Percentiles rank a stretch among this genome's conserved stretches.
phyloP scores from a whole-genome alignment of 2,329 filamentous ascomycete species.

The Alternaria postmessia region DNA sequence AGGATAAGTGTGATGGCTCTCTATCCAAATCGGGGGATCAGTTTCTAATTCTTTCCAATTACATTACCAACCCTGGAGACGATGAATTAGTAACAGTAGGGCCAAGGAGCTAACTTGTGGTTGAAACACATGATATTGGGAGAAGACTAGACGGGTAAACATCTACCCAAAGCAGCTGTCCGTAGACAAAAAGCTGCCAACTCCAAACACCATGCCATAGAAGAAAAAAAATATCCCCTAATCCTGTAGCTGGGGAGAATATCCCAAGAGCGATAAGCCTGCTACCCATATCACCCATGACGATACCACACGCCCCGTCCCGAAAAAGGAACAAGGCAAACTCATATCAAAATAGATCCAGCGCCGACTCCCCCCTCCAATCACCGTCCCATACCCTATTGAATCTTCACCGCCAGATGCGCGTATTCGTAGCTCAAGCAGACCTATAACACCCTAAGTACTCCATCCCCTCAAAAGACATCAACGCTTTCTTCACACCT shows the following conservation, averaged over 20 bases:
- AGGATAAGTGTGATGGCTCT: too few relatives aligned
- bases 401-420: too few relatives aligned
- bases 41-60: too few relatives aligned
- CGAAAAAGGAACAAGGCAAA: too few relatives aligned
- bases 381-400: too few relatives aligned
- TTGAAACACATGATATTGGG: background rate
- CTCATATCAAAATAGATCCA: too few relatives aligned
- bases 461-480: conserved; percentile 42
- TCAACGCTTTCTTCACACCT: too few relatives aligned
- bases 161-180: conserved; percentile 7
- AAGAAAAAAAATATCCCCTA: background rate
- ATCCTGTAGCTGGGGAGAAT: background rate
- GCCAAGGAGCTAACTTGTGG: background rate
- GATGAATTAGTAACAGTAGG: background rate
- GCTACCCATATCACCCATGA: too few relatives aligned
- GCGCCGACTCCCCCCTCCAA: too few relatives aligned
- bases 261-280: background rate
- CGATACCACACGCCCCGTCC: too few relatives aligned
- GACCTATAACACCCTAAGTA: conserved; percentile 34
- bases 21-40: too few relatives aligned
- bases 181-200: conserved; percentile 17
- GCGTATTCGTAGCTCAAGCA: background rate
- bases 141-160: background rate
- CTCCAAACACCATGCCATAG: conserved; percentile 16
- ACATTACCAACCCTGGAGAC: too few relatives aligned